Evolutionary conservation across 441 rosid genomes (phyloP), one percentile per base, ranked within the genome.

Genomic region (Kokia cookei): DNA sequence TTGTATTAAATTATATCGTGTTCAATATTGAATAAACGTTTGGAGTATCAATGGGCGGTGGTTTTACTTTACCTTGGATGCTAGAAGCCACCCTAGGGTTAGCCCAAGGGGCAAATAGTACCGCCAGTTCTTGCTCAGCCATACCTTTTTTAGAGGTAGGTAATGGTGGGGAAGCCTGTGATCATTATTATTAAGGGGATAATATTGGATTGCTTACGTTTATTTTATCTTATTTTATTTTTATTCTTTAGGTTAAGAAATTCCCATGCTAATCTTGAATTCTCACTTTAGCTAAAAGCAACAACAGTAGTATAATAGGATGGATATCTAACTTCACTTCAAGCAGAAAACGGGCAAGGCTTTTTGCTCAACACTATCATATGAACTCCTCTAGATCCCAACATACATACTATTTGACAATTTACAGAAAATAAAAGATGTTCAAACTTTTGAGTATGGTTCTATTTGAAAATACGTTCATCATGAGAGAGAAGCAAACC

Each of bases 131-230:
- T 57, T 50, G 59, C 70, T 53, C 50, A 42, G 75, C 79, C 82
- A 58, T 45, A 27, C 17, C 76, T 55, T 72, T 77, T 74, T 27
- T 55, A 10, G 27, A 64, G 80, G 76, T 62, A 7, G 81, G 77
- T 63, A 77, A 75, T 81, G 80, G 84, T 75, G 80, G 81, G 84
- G 83, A 32, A 75, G 74, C 77, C 40, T 19, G 6, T 58, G 2
- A 63, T 53, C 50, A 73, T 75, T 72, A 3, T 35, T 42, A 40
- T 40, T 40, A 40, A 40, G 43, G 43, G 43, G 43, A 40, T 7
- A 35, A 5, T 35, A 35, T 5, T 35, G 37, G 37, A 35, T 5
- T 35, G 37, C 37, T 35, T 35, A 5, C 37, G 37, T 35, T 35
- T 35, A 35, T 35, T 35, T 35, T 35, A 35, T 35, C 5, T 35